Base-by-base conservation (phyloP, 495 filamentous ascomycete species). In the Cenococcum geophilum region DNA sequence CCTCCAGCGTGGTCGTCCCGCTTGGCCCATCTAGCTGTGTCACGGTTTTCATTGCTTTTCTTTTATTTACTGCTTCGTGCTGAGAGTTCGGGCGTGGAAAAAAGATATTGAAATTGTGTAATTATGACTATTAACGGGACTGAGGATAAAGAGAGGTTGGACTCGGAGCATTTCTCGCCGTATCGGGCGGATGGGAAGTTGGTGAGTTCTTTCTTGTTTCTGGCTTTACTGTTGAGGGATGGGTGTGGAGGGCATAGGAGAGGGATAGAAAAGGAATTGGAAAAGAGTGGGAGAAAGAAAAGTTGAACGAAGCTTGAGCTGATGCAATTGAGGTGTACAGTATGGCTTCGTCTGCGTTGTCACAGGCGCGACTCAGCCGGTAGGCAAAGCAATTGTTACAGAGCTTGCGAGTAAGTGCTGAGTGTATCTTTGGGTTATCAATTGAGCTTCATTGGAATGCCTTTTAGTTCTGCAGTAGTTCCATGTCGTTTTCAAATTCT, bases 331-430 rank as follows among this genome's bases (percentile, higher is more conserved):
- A 42, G 47, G 47, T 20, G 14, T 60, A 62, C 61, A 79, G 78
- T 82, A 84, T 70, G 82, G 82, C 50, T 84, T 85, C 60, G 78
- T 85, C 27, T 85, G 82, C 64, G 79, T 85, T 5, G 82, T 85
- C 4, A 83, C 82, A 6, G 80, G 82, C 6, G 79, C 82, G 18
- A 79, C 77, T 0, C 79, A 82, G 64, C 77, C 82, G 0, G 75
- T 84, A 21, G 83, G 82, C 14, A 76, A 78, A 68, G 82, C 82
- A 35, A 84, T 86, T 55, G 76, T 80, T 16, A 60, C 68, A 18
- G 82, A 85, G 66, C 71, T 84, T 10, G 82, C 82, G 57, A 78
- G 81, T 82, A 55, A 62, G 73, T 63, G 4, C 5, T 12, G 5
- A 6, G 11, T n/a, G 35, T 18, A 52, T 34, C 18, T 32, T 55